phyloP scores from a whole-genome alignment of 1,139 yeast genomes.

The Saccharomyces pastorianus region DNA sequence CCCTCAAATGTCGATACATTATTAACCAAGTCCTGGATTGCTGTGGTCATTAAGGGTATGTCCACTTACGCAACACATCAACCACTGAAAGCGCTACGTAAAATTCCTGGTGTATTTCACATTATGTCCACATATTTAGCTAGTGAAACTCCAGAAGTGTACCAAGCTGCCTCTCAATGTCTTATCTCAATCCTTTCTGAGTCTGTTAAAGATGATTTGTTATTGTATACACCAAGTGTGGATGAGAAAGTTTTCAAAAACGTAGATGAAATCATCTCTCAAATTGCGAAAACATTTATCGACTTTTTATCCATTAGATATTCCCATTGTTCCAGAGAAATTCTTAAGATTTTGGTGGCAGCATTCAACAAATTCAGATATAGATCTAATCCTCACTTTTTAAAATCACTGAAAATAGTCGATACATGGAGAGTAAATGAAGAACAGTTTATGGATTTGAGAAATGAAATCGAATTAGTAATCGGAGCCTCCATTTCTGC shows the following conservation, averaged over 20 bases:
- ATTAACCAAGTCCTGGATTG: conserved; percentile 90
- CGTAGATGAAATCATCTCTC: conserved; percentile 50
- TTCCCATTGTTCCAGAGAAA: conserved; percentile 68
- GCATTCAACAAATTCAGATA: conserved; percentile 56
- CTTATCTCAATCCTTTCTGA: conserved; percentile 66
- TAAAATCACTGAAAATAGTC: conserved; percentile 57
- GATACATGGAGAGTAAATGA: conserved; percentile 85
- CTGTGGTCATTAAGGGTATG: conserved; percentile 83
- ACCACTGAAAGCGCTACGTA: conserved; percentile 48
- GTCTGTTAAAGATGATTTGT: conserved; percentile 51
- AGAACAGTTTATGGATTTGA: conserved; percentile 58
- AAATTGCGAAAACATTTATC: conserved; percentile 45
- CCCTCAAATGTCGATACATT: conserved; percentile 79
- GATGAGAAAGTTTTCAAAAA: conserved; percentile 41
- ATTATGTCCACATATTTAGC: conserved; percentile 53
- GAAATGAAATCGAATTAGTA: conserved; percentile 72
- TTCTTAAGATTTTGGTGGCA: conserved; percentile 62
- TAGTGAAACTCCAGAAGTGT: conserved; percentile 61
- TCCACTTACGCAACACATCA: conserved; percentile 58
- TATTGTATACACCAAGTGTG: conserved; percentile 44
- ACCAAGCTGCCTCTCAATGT: conserved; percentile 77
- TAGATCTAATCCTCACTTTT: conserved; percentile 66
- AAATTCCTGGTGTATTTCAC: conserved; percentile 50
- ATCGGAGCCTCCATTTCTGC: conserved; percentile 70
- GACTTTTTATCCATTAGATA: conserved; percentile 65